Evolutionary conservation across 768 basidiomycete genomes (phyloP).

Genomic region (Hericium coralloides): DNA sequence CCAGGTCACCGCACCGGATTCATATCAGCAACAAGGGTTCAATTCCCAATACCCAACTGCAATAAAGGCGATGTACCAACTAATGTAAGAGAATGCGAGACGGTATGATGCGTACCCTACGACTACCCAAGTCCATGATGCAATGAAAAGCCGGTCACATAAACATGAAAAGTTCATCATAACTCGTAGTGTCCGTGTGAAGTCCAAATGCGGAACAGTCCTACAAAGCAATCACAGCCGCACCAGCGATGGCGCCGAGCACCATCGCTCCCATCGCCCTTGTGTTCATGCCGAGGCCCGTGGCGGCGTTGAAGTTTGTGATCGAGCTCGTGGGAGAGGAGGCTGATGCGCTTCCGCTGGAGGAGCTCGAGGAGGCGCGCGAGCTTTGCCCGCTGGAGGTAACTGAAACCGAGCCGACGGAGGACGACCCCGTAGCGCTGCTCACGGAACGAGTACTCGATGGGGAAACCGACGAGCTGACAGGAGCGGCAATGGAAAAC

Average conservation of each 20-base stretch:
- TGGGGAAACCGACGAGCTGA: background rate
- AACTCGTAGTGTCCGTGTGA: background rate
- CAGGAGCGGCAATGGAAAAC: conserved; percentile 3
- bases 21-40: too few species aligned
- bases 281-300: background rate
- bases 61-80: background rate
- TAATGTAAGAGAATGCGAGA: background rate
- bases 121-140: background rate
- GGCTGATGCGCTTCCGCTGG: background rate
- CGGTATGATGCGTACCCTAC: background rate
- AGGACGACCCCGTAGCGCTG: background rate
- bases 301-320: background rate
- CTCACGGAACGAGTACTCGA: background rate
- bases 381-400: background rate
- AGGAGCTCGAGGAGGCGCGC: background rate
- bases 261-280: background rate
- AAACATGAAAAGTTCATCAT: too few species aligned
- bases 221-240: background rate
- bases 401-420: background rate
- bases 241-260: conserved; percentile 1
- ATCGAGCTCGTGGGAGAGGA: background rate
- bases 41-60: too few species aligned
- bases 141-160: background rate
- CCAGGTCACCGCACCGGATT: too few species aligned
- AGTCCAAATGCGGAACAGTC: background rate